Evolutionary conservation across 108 stramenopile genomes (phyloP), one percentile per base, ranked within the genome.

Genomic region (Phaeodactylum tricornutum): DNA sequence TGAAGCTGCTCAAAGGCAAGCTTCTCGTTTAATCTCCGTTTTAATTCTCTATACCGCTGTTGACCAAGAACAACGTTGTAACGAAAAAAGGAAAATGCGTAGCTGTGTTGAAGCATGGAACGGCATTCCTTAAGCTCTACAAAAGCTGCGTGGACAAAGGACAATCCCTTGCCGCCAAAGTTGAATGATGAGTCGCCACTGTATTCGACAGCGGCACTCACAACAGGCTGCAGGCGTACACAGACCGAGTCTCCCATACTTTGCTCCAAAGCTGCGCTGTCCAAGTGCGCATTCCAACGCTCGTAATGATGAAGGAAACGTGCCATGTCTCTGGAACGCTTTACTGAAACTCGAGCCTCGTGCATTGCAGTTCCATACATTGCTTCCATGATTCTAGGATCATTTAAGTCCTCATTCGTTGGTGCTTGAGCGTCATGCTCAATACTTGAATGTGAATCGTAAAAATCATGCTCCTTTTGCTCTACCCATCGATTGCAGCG

Each of bases 401-500:
- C 19, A 6, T 32, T 34, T 23, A 30, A 25, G 16, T 60, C 42
- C 14, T 47, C 57, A 26, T 25, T 25, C 24, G 15, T 14, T 2
- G 8, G 9, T 12, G 44, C 29, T 15, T 29, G 14, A 8, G 44
- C 32, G 14, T 36, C 34, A 30, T 28, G 32, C 20, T 16, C 26
- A n/a, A 59, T 54, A 22, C 43, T 31, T 3, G 46, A 37, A n/a
- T 15, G 12, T 23, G 17, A 44, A 39, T 29, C 54, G 25, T 50
- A 56, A 12, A 21, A 15, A 9, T 51, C 41, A 16, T 47, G 28
- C 16, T 66, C 57, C 2, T 53, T 28, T 22, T 64, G 69, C 32
- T 74, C 72, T 46, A 59, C 31, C 67, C 71, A 79, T 15, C 60
- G 60, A 40, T 74, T 79, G 58, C 77, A 79, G 3, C 77, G 58